Evolutionary conservation across 2,329 filamentous ascomycete species (phyloP).

Genomic region (Ascochyta rabiei): DNA sequence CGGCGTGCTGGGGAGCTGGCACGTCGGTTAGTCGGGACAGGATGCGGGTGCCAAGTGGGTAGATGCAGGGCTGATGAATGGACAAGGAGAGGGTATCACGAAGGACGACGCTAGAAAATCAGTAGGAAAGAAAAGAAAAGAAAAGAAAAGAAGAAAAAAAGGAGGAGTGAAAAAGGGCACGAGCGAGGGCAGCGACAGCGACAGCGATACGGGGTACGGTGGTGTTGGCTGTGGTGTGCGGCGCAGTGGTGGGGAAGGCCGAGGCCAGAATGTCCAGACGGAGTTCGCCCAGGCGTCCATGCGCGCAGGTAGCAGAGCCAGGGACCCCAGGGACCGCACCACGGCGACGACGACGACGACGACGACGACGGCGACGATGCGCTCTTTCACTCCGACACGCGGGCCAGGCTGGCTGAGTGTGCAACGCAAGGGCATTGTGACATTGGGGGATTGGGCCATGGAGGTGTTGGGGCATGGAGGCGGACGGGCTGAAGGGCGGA

Average conservation of each 20-base stretch:
- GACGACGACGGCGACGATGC: no score
- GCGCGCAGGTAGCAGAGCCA: constrained; percentile 14
- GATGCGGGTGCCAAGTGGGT: constrained; percentile 18
- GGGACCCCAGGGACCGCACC: background rate
- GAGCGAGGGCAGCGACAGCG: constrained; percentile 16
- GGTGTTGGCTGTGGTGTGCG: constrained; percentile 14
- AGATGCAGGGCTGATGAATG: constrained; percentile 8
- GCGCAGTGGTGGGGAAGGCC: constrained; percentile 27
- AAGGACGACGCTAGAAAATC: background rate
- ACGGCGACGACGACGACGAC: no score
- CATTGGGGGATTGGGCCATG: no score
- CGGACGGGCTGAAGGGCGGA: background rate
- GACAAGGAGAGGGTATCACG: constrained; percentile 7
- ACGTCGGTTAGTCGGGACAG: constrained; percentile 33
- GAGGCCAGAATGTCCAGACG: constrained; percentile 22
- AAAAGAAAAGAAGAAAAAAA: background rate
- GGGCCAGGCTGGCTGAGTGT: constrained; percentile 4
- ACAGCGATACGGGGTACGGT: constrained; percentile 16
- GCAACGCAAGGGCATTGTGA: constrained; percentile 14
- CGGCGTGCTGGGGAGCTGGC: constrained; percentile 39
- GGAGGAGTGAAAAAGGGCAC: background rate
- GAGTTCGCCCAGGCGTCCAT: constrained; percentile 25
- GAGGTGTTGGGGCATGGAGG: no score
- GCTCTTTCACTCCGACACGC: no score
- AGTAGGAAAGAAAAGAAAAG: no score